These are phyloP conservation scores for Gorgonomyces haynaldii DNA, from an alignment of 192 early-diverging fungal genomes.

Conservation along the genomic window DNA sequence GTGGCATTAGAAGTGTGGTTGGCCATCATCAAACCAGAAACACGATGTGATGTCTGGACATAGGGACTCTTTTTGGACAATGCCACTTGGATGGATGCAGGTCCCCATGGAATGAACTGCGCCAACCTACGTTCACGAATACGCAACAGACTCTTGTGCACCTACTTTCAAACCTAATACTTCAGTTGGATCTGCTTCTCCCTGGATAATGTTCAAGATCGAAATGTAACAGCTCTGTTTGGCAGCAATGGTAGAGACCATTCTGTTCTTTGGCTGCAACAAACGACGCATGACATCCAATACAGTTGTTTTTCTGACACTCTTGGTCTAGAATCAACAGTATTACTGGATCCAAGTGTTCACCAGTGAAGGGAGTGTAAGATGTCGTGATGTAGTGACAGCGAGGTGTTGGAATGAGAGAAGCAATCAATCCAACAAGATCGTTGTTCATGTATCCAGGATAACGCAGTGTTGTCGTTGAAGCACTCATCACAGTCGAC, in stretches of 20 bases:
- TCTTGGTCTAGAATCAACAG: conserved; percentile 52
- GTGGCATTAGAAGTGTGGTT: conserved; percentile 83
- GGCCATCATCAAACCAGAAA: conserved; percentile 95
- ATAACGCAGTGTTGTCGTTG: conserved; percentile 92
- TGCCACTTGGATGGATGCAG: conserved; percentile 96
- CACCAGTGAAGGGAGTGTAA: conserved; percentile 95
- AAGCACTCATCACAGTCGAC: conserved; percentile 95
- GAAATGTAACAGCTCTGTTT: conserved; percentile 96
- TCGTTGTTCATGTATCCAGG: conserved; percentile 99
- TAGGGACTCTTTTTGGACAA: conserved; percentile 90
- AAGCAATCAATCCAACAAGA: conserved; percentile 85
- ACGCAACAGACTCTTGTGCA: conserved; percentile 92
- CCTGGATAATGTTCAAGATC: conserved; percentile 97
- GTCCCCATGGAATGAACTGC: conserved; percentile 99
- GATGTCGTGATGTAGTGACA: conserved; percentile 92
- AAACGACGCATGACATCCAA: conserved; percentile 95
- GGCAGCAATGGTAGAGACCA: conserved; percentile 85
- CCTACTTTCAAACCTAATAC: conserved; percentile 48
- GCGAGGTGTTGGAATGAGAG: conserved; percentile 94
- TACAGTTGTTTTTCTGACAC: conserved; percentile 91
- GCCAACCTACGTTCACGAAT: conserved; percentile 89
- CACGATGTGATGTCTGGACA: conserved; percentile 79
- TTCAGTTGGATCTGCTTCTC: conserved; percentile 94
- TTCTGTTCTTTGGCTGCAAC: conserved; percentile 92
- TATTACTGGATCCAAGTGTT: conserved; percentile 67